phyloP scores from a whole-genome alignment of 1,139 yeast species.

The Hemisphaericaspora subhashii region DNA sequence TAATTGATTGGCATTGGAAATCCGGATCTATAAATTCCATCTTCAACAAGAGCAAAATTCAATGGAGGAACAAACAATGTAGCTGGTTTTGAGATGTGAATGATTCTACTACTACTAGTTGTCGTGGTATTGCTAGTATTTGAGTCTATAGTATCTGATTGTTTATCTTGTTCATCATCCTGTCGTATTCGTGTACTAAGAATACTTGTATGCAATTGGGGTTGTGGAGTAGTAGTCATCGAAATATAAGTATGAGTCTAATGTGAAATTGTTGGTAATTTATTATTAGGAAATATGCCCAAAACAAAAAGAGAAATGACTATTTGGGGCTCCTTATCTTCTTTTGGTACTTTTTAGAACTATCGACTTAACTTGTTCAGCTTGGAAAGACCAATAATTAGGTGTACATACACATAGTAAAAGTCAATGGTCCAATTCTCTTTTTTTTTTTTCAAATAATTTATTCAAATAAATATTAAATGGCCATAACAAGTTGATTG shows the following conservation, averaged over 20 bases:
- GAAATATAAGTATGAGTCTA: not conserved
- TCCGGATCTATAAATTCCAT: constrained; percentile 85
- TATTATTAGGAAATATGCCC: no score
- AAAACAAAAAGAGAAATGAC: no score
- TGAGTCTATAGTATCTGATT: not conserved
- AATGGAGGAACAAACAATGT: constrained; percentile 72
- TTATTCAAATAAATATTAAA: no score
- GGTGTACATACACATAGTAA: no score
- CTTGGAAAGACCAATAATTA: no score
- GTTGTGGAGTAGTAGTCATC: not conserved
- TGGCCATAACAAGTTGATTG: no score
- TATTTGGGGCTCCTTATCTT: no score
- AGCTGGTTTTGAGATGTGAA: not conserved
- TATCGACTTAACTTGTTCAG: no score
- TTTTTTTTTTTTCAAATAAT: no score
- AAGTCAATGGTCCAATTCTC: no score
- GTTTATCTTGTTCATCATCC: constrained; percentile 1
- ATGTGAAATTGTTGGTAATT: no score
- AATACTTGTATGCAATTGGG: not conserved
- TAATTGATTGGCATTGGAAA: constrained; percentile 89
- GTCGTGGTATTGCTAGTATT: not conserved
- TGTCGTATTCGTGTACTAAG: constrained; percentile 1
- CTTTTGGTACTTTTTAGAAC: no score
- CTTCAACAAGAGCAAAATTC: constrained; percentile 85
- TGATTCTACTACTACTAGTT: not conserved